Evolutionary conservation across 805 yeast genomes (phyloP).

Genomic region (Dipodascus albidus): DNA sequence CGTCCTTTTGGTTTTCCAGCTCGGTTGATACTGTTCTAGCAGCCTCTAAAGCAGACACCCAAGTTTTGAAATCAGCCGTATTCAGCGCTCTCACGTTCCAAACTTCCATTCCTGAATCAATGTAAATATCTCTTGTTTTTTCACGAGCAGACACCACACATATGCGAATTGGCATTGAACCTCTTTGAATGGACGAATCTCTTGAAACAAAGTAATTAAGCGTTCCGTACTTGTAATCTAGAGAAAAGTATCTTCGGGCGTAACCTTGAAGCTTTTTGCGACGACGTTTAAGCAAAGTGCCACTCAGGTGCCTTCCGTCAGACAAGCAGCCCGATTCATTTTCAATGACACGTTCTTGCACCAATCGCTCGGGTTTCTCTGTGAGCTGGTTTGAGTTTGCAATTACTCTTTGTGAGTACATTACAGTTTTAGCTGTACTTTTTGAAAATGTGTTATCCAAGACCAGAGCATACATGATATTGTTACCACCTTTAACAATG

Average conservation of each 20-base stretch:
- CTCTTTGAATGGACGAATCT: slow-evolving; percentile 64
- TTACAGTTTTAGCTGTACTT: slow-evolving; percentile 68
- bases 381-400: not conserved
- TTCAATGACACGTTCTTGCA: not conserved
- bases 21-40: slow-evolving; percentile 12
- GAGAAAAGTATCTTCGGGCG: slow-evolving; percentile 70
- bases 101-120: slow-evolving; percentile 91
- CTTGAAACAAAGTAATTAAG: slow-evolving; percentile 69
- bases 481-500: slow-evolving; percentile 35
- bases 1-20: not conserved
- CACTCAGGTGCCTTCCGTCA: slow-evolving; percentile 46
- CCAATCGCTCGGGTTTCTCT: not conserved
- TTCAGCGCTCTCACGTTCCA: slow-evolving; percentile 75
- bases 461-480: slow-evolving; percentile 75
- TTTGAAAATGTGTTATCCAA: slow-evolving; percentile 89
- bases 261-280: slow-evolving; percentile 81
- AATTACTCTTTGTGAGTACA: slow-evolving; percentile 42
- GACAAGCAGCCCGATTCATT: slow-evolving; percentile 9
- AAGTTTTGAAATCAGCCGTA: slow-evolving; percentile 55
- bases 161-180: slow-evolving; percentile 79
- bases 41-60: slow-evolving; percentile 72
- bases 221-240: slow-evolving; percentile 74
- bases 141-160: slow-evolving; percentile 76
- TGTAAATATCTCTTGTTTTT: slow-evolving; percentile 53
- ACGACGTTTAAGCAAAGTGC: slow-evolving; percentile 66